Evolutionary conservation across 2,329 filamentous ascomycete species (phyloP).

Genomic region (Alternaria sp.): DNA sequence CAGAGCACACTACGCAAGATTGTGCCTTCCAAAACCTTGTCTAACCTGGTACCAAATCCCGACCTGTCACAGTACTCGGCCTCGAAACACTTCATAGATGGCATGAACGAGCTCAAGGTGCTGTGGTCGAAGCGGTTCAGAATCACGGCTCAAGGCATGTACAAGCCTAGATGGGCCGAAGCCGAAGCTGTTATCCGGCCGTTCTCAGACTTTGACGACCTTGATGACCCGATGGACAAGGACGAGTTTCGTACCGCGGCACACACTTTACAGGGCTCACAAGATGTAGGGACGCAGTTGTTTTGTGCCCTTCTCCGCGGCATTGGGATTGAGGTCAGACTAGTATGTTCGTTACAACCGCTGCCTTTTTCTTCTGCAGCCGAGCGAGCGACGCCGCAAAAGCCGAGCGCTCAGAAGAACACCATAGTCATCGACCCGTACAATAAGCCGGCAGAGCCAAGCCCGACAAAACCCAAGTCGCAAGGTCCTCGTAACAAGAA

Average conservation of each 20-base stretch:
- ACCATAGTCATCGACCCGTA: slow-evolving; percentile 45
- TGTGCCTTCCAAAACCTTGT: slow-evolving; percentile 70
- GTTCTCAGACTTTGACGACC: slow-evolving; percentile 61
- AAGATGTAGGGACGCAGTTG: slow-evolving; percentile 88
- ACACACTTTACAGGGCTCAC: slow-evolving; percentile 75
- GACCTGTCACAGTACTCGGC: slow-evolving; percentile 76
- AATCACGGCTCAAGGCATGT: slow-evolving; percentile 65
- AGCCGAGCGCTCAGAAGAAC: slow-evolving; percentile 29
- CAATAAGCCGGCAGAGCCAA: slow-evolving; percentile 27
- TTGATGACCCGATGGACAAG: slow-evolving; percentile 73
- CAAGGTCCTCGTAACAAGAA: slow-evolving; percentile 38
- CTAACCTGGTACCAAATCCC: slow-evolving; percentile 72
- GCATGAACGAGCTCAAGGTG: slow-evolving; percentile 72
- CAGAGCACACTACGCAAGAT: slow-evolving; percentile 65
- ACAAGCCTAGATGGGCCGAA: slow-evolving; percentile 73
- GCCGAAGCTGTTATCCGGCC: slow-evolving; percentile 65
- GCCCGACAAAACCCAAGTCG: slow-evolving; percentile 30
- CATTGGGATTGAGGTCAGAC: slow-evolving; percentile 79
- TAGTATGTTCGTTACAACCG: slow-evolving; percentile 90
- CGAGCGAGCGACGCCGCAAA: slow-evolving; percentile 41
- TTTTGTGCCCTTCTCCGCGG: slow-evolving; percentile 87
- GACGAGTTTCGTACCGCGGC: slow-evolving; percentile 78
- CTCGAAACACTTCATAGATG: slow-evolving; percentile 79
- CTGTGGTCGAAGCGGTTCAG: slow-evolving; percentile 75
- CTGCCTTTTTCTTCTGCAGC: slow-evolving; percentile 69